A percentile compares a stretch with the other conserved stretches of the same genome.
These are phyloP conservation scores for Naegleria lovaniensis DNA, from an alignment of 208 protist species.

Conservation along the genomic window DNA sequence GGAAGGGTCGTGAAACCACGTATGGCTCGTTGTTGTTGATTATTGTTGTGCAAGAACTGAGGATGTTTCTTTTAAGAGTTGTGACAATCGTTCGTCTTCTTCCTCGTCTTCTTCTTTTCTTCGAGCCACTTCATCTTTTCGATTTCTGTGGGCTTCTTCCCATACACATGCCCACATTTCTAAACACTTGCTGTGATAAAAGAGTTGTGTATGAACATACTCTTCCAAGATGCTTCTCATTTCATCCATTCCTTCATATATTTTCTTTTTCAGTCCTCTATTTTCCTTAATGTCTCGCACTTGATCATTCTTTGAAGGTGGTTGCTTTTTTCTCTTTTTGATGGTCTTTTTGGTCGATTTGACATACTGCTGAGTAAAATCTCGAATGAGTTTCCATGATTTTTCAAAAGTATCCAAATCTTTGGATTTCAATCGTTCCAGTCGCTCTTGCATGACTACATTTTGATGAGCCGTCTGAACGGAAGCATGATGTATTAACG, in stretches of 20 bases:
- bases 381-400: not conserved
- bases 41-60: not conserved
- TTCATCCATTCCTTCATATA: not conserved
- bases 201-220: constrained; percentile 13
- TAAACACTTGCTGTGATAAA: constrained; percentile 8
- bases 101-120: not conserved
- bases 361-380: not conserved
- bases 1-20: no score
- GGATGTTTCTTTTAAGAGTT: not conserved
- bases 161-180: not conserved
- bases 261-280: not conserved
- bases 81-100: not conserved
- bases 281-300: not conserved
- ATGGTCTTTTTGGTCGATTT: not conserved
- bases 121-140: not conserved
- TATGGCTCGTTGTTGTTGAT: no score
- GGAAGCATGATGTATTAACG: not conserved
- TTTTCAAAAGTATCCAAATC: not conserved
- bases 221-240: not conserved
- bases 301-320: not conserved
- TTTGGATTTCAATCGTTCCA: not conserved
- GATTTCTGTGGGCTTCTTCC: not conserved
- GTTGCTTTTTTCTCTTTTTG: not conserved
- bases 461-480: not conserved
- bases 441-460: not conserved